A percentile compares a stretch with the other conserved stretches of the same genome.
phyloP scores from a whole-genome alignment of 2,329 filamentous ascomycete genomes.

The Talaromyces amestolkiae region DNA sequence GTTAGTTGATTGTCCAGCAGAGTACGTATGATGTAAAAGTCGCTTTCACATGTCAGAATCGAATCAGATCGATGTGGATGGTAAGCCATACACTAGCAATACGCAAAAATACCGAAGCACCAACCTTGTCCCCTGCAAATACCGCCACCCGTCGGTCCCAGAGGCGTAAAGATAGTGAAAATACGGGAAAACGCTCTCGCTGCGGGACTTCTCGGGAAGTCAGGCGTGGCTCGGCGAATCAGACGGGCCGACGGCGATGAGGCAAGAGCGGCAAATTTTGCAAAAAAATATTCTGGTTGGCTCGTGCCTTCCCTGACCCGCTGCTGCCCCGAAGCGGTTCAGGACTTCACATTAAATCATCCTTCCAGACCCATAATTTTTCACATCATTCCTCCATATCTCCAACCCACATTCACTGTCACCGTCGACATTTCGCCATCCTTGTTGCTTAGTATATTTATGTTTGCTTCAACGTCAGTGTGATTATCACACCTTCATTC shows the following conservation, averaged over 20 bases:
- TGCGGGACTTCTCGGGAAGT: slow-evolving; percentile 9
- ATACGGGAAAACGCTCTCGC: not conserved
- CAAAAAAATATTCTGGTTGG: not conserved
- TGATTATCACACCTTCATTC: not conserved
- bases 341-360: not conserved
- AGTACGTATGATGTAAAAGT: not conserved
- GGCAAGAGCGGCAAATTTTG: not conserved
- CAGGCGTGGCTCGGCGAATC: slow-evolving; percentile 1
- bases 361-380: slow-evolving; percentile 5
- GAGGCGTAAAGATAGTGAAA: not conserved
- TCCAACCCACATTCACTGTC: not conserved
- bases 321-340: not conserved
- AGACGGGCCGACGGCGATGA: not conserved
- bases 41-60: slow-evolving; percentile 4
- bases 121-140: not conserved
- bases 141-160: not conserved
- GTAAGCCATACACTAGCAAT: not conserved
- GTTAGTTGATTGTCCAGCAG: not conserved
- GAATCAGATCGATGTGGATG: slow-evolving; percentile 4
- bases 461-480: not conserved
- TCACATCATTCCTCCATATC: not conserved
- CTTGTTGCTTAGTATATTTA: not conserved
- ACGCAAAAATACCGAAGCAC: not conserved
- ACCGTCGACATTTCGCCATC: slow-evolving; percentile 5
- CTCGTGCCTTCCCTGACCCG: slow-evolving; percentile 7